Percentiles rank a stretch among this genome's conserved stretches.
Conservation (phyloP, 352 stramenopile genomes). For the Globisporangium barbulae region DNA sequence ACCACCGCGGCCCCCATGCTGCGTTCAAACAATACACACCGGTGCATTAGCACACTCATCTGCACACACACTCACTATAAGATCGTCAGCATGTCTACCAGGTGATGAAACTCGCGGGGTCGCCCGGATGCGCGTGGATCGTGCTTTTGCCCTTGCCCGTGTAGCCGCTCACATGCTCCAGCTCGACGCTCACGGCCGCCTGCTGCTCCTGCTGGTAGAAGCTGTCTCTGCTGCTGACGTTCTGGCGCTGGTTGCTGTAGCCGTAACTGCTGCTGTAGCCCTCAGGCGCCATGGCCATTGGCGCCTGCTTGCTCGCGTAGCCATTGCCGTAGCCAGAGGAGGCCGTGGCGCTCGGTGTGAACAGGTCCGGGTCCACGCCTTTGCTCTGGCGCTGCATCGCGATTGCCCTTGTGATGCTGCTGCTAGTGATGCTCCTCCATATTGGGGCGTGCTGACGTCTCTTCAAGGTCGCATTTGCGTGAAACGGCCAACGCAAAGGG, state of each 20-base stretch:
- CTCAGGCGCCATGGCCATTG: background rate
- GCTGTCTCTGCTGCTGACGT: conserved; percentile 14
- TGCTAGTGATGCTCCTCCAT: too few relatives aligned
- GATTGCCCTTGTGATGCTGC: too few relatives aligned
- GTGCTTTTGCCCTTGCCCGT: conserved; percentile 54
- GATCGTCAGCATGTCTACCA: conserved; percentile 23
- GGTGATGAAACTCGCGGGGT: conserved; percentile 51
- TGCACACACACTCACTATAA: background rate
- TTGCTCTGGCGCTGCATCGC: conserved; percentile 33
- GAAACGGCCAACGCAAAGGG: background rate
- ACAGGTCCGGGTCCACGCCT: conserved; percentile 50
- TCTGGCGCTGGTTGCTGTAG: conserved; percentile 16
- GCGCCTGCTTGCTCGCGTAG: background rate
- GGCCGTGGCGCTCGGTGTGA: conserved; percentile 33
- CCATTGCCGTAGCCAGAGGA: conserved; percentile 1
- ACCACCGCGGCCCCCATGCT: conserved; percentile 60
- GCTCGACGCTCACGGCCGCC: conserved; percentile 33
- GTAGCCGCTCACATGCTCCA: conserved; percentile 67
- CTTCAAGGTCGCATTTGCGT: background rate
- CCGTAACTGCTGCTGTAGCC: background rate
- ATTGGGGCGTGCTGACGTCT: background rate
- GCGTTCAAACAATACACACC: background rate
- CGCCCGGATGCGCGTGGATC: conserved; percentile 46
- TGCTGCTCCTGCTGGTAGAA: conserved; percentile 9
- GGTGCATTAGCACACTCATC: background rate